These are phyloP conservation scores for Microglena sp. DNA, from an alignment of 139 green algal species.

Conservation along the genomic window DNA sequence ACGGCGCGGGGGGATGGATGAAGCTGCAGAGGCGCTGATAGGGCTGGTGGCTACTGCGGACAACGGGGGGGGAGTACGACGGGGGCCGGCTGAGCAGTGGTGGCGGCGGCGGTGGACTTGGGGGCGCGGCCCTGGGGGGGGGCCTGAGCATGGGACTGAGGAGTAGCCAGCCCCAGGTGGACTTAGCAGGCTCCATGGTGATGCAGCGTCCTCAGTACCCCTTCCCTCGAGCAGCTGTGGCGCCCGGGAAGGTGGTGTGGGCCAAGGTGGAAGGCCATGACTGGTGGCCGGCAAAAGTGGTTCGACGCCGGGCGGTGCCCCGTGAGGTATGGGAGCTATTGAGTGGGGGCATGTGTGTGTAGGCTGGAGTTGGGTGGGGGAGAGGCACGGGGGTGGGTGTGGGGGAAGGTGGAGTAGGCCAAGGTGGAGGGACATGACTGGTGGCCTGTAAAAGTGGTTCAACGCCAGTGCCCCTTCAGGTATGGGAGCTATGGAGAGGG, in stretches of 20 bases:
- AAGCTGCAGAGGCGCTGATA: constrained; percentile 67
- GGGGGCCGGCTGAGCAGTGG: not conserved
- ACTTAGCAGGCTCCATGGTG: no score
- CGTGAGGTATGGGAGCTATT: constrained; percentile 65
- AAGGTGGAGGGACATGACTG: constrained; percentile 90
- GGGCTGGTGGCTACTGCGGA: constrained; percentile 32
- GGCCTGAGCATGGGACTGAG: no score
- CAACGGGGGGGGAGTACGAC: not conserved
- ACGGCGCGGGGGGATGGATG: constrained; percentile 29
- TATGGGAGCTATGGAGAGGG: no score
- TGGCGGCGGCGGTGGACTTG: not conserved
- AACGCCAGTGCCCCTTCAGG: no score
- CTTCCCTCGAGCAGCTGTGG: no score
- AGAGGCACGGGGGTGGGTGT: no score
- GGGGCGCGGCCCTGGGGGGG: not conserved
- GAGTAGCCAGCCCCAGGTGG: no score
- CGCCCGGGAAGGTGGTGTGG: constrained; percentile 73
- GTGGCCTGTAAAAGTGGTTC: constrained; percentile 76
- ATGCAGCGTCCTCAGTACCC: no score
- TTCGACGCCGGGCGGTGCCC: constrained; percentile 70
- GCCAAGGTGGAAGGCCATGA: constrained; percentile 88
- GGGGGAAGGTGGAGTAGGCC: no score
- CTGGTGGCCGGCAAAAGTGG: constrained; percentile 80
- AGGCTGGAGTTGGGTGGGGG: no score
- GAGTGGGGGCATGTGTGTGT: no score